Conservation (phyloP, 192 early-diverging fungal genomes). For the Rhizoclosmatium sp. region DNA sequence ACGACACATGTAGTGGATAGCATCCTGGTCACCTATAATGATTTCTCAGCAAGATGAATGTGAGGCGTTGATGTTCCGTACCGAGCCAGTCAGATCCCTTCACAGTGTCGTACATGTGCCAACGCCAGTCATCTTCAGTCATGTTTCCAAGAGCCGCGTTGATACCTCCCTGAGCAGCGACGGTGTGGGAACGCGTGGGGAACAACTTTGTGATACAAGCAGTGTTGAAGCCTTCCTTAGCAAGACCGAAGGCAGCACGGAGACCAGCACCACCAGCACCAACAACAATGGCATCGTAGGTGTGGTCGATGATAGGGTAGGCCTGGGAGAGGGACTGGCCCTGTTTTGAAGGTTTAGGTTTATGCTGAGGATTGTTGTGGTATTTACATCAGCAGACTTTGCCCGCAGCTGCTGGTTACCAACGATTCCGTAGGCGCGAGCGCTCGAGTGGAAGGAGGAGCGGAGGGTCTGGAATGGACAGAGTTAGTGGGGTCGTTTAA, state of each 20-base stretch:
- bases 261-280: conserved; percentile 99
- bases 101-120: conserved; percentile 99
- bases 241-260: conserved; percentile 96
- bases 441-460: conserved; percentile 40
- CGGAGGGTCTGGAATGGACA: conserved; percentile 20
- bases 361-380: too few relatives aligned
- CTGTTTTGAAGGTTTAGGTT: background rate
- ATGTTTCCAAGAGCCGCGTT: conserved; percentile 99
- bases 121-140: conserved; percentile 99
- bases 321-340: conserved; percentile 35
- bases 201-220: conserved; percentile 99
- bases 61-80: conserved; percentile 12
- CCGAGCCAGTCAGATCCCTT: conserved; percentile 99
- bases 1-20: conserved; percentile 99
- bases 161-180: conserved; percentile 98
- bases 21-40: conserved; percentile 86
- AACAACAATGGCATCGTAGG: conserved; percentile 98
- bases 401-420: conserved; percentile 14
- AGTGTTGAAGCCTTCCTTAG: conserved; percentile 86
- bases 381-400: conserved; percentile 3
- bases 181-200: conserved; percentile 97
- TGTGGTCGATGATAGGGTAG: conserved; percentile 97
- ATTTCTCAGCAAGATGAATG: conserved; percentile 3
- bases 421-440: conserved; percentile 4
- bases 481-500: background rate